Evolutionary conservation across 179 eudicot species (phyloP).

Genomic region (Vitellaria paradoxa): DNA sequence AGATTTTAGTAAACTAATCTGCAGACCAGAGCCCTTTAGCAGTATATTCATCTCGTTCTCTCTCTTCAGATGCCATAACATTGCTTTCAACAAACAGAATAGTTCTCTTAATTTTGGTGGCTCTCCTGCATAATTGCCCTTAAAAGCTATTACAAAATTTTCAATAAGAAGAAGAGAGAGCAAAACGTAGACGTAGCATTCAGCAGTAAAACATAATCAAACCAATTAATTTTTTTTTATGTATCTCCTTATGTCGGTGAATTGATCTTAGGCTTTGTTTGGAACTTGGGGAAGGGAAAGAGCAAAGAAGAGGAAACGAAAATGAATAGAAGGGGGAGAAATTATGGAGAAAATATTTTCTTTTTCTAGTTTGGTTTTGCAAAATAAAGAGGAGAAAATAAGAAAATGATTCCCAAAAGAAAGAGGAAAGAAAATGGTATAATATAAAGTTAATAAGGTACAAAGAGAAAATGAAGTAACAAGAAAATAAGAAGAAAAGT

Average conservation of each 20-base stretch:
- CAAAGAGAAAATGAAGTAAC: no score
- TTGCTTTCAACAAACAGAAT: not conserved
- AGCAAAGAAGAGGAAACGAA: no score
- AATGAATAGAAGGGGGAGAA: no score
- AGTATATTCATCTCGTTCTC: not conserved
- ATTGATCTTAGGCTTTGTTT: not conserved
- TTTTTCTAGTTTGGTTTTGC: no score
- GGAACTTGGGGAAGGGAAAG: no score
- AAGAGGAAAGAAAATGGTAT: no score
- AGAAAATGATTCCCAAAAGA: no score
- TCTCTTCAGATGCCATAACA: not conserved
- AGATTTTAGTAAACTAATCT: not conserved
- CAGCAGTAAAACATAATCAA: not conserved
- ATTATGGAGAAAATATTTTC: no score
- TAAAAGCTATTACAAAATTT: not conserved
- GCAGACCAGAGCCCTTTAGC: not conserved
- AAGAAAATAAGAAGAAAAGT: no score
- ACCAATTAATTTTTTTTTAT: not conserved
- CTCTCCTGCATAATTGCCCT: slow-evolving; percentile 7
- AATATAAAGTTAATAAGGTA: no score
- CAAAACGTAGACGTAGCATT: not conserved
- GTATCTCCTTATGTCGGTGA: not conserved
- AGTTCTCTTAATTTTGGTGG: not conserved
- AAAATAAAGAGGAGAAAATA: no score
- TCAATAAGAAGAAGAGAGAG: not conserved